Evolutionary conservation across 176 grass and related monocot species (phyloP).

Genomic region (Eremochloa ophiuroides): DNA sequence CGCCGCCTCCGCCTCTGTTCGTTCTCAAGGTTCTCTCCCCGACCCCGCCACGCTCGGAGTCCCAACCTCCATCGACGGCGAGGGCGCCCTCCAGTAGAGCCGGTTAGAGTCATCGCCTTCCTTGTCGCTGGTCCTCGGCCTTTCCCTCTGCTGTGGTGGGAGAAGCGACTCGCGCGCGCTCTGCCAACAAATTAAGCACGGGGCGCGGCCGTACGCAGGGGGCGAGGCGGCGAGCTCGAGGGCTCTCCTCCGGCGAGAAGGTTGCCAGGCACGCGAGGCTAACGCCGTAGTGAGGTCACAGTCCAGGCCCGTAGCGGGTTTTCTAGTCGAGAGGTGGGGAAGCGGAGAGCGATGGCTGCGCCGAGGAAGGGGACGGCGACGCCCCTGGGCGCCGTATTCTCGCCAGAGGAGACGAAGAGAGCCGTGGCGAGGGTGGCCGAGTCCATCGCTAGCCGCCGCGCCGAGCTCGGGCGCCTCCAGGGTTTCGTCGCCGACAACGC

Average conservation of each 20-base stretch:
- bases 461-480: conserved; percentile 54
- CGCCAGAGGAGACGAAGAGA: conserved; percentile 53
- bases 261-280: not conserved
- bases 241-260: not conserved
- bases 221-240: not conserved
- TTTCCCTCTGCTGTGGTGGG: not conserved
- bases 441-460: conserved; percentile 42
- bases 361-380: conserved; percentile 62
- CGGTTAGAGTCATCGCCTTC: not conserved
- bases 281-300: not conserved
- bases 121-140: not conserved
- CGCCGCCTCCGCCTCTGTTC: not conserved
- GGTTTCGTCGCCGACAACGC: conserved; percentile 72
- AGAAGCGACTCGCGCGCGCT: not conserved
- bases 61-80: not conserved
- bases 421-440: conserved; percentile 54
- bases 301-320: not conserved
- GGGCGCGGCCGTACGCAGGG: not conserved
- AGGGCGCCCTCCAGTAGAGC: not conserved
- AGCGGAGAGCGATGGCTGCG: conserved; percentile 18
- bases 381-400: conserved; percentile 60
- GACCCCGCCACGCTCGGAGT: too few relatives aligned
- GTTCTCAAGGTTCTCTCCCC: not conserved
- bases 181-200: not conserved
- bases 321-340: not conserved